Percentiles rank a stretch among this genome's conserved stretches.
Conservation (phyloP, 2,329 filamentous ascomycete species). For the Leptographium procerum region DNA sequence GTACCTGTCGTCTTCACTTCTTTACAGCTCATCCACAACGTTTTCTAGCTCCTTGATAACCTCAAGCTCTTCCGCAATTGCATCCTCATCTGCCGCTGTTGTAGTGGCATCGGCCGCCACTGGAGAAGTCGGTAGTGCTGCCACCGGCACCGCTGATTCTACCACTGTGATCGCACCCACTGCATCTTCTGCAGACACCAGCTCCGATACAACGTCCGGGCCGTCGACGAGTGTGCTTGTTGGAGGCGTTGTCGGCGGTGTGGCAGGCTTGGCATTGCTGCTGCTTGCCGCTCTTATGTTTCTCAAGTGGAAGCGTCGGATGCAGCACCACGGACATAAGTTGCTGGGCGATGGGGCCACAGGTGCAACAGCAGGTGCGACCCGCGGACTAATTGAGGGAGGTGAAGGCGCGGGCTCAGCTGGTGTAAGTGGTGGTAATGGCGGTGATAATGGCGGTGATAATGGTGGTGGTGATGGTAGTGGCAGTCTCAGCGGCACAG, state of each 20-base stretch:
- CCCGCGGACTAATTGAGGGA: neutral
- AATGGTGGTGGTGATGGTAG: constrained; percentile 12
- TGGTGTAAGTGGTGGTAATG: constrained; percentile 12
- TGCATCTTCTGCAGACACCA: constrained; percentile 4
- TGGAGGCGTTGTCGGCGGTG: constrained; percentile 44
- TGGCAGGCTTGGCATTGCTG: constrained; percentile 48
- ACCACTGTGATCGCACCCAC: constrained; percentile 12
- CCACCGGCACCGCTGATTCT: constrained; percentile 16
- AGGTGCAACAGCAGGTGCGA: neutral
- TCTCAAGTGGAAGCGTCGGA: constrained; percentile 41
- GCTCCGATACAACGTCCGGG: constrained; percentile 13
- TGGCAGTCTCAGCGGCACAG: constrained; percentile 11
- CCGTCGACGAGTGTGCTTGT: constrained; percentile 29
- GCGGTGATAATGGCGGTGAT: constrained; percentile 14
- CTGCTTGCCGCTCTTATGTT: constrained; percentile 40
- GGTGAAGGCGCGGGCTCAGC: neutral
- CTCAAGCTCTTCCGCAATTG: neutral
- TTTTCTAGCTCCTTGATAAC: constrained; percentile 16
- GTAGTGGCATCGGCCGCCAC: constrained; percentile 8
- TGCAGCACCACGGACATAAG: constrained; percentile 23
- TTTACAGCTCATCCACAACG: constrained; percentile 9
- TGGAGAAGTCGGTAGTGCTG: constrained; percentile 9
- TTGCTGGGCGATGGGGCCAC: constrained; percentile 27
- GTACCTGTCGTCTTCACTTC: constrained; percentile 5
- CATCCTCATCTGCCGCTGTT: neutral